These are phyloP conservation scores for Verticillium nonalfalfae DNA, from an alignment of 2,329 filamentous ascomycete species.

Conservation along the genomic window DNA sequence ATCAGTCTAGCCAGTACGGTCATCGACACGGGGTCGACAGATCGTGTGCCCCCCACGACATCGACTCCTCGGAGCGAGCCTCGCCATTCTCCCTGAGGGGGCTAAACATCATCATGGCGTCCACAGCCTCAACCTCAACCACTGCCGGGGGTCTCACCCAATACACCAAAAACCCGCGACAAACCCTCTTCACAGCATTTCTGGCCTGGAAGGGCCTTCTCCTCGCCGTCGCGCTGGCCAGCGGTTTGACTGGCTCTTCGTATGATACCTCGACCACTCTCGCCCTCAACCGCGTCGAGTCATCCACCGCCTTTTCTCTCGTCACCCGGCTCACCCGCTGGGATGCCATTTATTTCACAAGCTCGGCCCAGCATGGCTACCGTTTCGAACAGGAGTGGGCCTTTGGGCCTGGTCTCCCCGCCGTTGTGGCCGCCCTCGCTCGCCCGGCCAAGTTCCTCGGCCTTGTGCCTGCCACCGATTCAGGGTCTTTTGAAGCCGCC, in stretches of 20 bases:
- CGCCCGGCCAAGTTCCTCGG: constrained; percentile 19
- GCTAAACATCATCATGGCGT: not conserved
- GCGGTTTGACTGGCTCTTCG: constrained; percentile 44
- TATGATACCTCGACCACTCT: constrained; percentile 74
- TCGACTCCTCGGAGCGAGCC: not conserved
- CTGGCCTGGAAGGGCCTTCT: constrained; percentile 61
- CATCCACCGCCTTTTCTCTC: constrained; percentile 26
- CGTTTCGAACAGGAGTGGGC: constrained; percentile 82
- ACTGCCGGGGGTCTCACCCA: not conserved
- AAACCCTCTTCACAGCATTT: constrained; percentile 37
- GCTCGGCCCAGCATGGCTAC: constrained; percentile 56
- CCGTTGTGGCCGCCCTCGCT: constrained; percentile 28
- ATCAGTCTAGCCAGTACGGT: not conserved
- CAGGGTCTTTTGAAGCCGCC: constrained; percentile 30
- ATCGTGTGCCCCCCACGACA: not conserved
- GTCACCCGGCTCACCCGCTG: constrained; percentile 61
- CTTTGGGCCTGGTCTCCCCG: constrained; percentile 52
- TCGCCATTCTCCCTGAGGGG: not conserved
- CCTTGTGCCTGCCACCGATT: constrained; percentile 6
- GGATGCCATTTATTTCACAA: constrained; percentile 75
- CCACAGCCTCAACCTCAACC: not conserved
- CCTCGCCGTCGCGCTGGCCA: constrained; percentile 50
- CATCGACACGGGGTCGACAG: not conserved
- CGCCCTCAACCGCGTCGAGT: constrained; percentile 24
- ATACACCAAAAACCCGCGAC: constrained; percentile 5